A percentile compares a stretch with the other conserved stretches of the same genome.
These are phyloP conservation scores for Trichoderma endophyticum DNA, from an alignment of 2,329 filamentous ascomycete genomes.

Conservation along the genomic window DNA sequence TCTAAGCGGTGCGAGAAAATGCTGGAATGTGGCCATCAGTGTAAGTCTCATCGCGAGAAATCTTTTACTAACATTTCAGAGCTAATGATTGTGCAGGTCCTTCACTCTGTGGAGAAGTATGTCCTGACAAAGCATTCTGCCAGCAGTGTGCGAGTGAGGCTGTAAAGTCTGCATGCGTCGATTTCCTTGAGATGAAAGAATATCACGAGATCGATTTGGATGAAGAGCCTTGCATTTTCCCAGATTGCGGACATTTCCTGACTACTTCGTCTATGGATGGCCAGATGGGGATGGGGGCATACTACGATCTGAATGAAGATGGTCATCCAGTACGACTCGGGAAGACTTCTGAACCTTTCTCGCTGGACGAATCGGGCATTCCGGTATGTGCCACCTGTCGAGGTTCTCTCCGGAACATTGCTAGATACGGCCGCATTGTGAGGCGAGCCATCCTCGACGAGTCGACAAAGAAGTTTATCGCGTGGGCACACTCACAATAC, in stretches of 20 bases:
- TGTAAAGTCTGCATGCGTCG: constrained; percentile 48
- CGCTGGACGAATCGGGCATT: constrained; percentile 39
- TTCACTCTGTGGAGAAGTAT: constrained; percentile 62
- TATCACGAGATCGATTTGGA: constrained; percentile 59
- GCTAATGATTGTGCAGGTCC: constrained; percentile 35
- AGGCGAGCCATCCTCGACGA: constrained; percentile 60
- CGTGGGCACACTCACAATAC: constrained; percentile 42
- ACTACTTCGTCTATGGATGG: constrained; percentile 60
- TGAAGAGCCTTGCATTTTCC: constrained; percentile 59
- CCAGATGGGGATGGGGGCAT: constrained; percentile 50
- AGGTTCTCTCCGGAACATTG: constrained; percentile 53
- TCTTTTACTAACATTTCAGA: background rate
- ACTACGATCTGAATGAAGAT: constrained; percentile 44
- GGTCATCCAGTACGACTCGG: constrained; percentile 34
- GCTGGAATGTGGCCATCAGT: constrained; percentile 60
- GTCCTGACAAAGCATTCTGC: constrained; percentile 52
- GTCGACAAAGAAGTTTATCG: constrained; percentile 62
- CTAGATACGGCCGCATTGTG: constrained; percentile 61
- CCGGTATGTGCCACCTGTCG: constrained; percentile 59
- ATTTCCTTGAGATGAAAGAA: constrained; percentile 51
- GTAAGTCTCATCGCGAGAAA: constrained; percentile 28
- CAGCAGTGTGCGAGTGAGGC: constrained; percentile 50
- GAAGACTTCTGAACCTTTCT: constrained; percentile 46
- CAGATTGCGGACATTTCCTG: constrained; percentile 61
- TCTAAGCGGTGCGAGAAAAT: constrained; percentile 52